A percentile compares a stretch with the other conserved stretches of the same genome.
phyloP scores from a whole-genome alignment of 2,329 filamentous ascomycete genomes.

The Coccinonectria pachysandricola region DNA sequence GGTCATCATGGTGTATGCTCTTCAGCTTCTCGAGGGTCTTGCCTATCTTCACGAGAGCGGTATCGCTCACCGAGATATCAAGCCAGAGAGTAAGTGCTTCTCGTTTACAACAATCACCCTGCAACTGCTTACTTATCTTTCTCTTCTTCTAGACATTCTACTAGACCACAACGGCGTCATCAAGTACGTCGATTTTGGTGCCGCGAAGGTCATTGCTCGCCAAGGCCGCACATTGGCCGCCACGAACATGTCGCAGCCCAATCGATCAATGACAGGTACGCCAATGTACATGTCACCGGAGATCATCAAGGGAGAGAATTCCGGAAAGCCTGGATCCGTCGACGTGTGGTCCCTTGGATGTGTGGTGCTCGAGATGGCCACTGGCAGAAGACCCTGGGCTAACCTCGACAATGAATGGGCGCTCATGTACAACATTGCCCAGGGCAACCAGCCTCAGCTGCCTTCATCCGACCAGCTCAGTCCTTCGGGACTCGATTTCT shows the following conservation, averaged over 20 bases:
- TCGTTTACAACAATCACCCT: neutral
- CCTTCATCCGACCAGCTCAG: slow-evolving; percentile 77
- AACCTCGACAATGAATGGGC: slow-evolving; percentile 98
- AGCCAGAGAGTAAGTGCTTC: slow-evolving; percentile 74
- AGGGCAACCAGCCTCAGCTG: slow-evolving; percentile 83
- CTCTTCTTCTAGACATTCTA: slow-evolving; percentile 58
- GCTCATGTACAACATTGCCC: slow-evolving; percentile 99
- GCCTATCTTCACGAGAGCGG: slow-evolving; percentile 85
- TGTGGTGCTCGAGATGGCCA: slow-evolving; percentile 96
- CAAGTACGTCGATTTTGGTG: slow-evolving; percentile 98
- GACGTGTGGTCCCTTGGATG: slow-evolving; percentile 97
- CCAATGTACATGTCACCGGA: slow-evolving; percentile 99
- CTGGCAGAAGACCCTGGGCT: slow-evolving; percentile 86
- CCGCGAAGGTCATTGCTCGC: slow-evolving; percentile 90
- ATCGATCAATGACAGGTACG: slow-evolving; percentile 92
- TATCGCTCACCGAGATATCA: slow-evolving; percentile 95
- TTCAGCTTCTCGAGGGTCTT: slow-evolving; percentile 88
- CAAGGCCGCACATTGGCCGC: slow-evolving; percentile 75
- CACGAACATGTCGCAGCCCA: slow-evolving; percentile 50
- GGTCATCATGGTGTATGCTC: slow-evolving; percentile 90
- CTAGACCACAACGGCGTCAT: slow-evolving; percentile 97
- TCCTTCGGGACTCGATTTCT: slow-evolving; percentile 74
- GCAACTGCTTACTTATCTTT: slow-evolving; percentile 7
- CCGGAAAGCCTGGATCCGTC: slow-evolving; percentile 73
- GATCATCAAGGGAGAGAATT: slow-evolving; percentile 83